A percentile compares a stretch with the other conserved stretches of the same genome.
Conservation (phyloP, 768 basidiomycete species). For the Pisolithus albus region DNA sequence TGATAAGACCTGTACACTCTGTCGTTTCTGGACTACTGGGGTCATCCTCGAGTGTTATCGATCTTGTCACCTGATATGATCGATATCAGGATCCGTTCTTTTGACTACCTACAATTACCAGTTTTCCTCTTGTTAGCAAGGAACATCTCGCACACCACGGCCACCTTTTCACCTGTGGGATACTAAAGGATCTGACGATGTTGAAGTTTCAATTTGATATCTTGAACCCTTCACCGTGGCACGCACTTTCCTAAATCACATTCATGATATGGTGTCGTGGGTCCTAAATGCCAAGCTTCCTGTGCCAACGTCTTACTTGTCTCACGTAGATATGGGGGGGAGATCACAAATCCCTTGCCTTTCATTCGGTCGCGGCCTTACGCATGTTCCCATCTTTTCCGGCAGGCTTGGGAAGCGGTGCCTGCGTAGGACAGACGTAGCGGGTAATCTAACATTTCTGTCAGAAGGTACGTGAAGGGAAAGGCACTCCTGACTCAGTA, state of each 20-base stretch:
- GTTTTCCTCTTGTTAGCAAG: neutral
- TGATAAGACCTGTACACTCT: neutral
- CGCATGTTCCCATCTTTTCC: too few relatives aligned
- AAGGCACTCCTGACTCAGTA: too few relatives aligned
- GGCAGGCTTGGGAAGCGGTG: too few relatives aligned
- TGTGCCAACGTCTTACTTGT: neutral
- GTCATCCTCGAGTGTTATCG: neutral
- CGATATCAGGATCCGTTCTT: conserved; percentile 5
- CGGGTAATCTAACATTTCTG: too few relatives aligned
- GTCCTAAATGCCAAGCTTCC: conserved; percentile 8
- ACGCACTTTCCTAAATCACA: neutral
- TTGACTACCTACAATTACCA: neutral
- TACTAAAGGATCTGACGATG: neutral
- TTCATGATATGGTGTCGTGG: conserved; percentile 17
- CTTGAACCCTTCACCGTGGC: neutral
- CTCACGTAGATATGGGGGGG: too few relatives aligned
- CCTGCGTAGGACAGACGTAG: too few relatives aligned
- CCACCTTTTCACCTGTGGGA: neutral
- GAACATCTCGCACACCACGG: neutral
- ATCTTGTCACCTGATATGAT: conserved; percentile 15
- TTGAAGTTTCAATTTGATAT: neutral
- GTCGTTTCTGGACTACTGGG: neutral
- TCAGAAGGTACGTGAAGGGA: too few relatives aligned
- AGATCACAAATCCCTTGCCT: too few relatives aligned
- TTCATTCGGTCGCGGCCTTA: too few relatives aligned